Base-by-base conservation (phyloP, 2,329 filamentous ascomycete species). In the Aspergillus flavus region DNA sequence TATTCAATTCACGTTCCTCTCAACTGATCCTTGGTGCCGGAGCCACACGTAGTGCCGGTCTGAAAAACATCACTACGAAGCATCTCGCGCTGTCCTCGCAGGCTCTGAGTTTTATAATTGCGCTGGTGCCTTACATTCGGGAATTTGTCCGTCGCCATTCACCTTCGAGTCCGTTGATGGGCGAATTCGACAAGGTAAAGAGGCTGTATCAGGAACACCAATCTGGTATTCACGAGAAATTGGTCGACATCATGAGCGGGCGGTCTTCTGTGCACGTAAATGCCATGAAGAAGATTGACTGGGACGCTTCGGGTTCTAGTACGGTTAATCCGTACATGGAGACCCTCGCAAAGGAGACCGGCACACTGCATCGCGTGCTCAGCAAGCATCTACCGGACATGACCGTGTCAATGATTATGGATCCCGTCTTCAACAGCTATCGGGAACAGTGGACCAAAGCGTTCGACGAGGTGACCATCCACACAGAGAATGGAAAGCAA, bases 51-150 rank as follows among this genome's bases (percentile, higher is more conserved):
- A 93, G 91, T 28, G 95, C 94, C 1, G 94, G 94, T 0, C 83
- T 99, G 23, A 97, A 93, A 76, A 97, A 97, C 73, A 99, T 99
- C 75, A 97, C 92, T 0, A 97, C 95, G 0, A 95, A 95, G 71
- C 94, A 99, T 78, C 86, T 99, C 1, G 94, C 95, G 0, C 87
- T 98, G 21, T 94, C 95, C 2, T 94, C 91, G 0, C 94, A 97
- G 76, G 91, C 94, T 0, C 80, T 98, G 23, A 90, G 91, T 52
- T 97, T 99, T 75, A 88, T 96, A 53, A 91, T 94, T 28, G 89
- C 92, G 0, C 83, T 98, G 1, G 89, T 97, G 5, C 94, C 95
- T 0, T 94, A 98, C 74, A 86, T 97, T 32, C 89, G 94, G 52
- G 95, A 98, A 78, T 97, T 96, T 70, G 88, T 96, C 26, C 90